Conservation (phyloP, 345 rosid genomes). For the Jatropha curcas region DNA sequence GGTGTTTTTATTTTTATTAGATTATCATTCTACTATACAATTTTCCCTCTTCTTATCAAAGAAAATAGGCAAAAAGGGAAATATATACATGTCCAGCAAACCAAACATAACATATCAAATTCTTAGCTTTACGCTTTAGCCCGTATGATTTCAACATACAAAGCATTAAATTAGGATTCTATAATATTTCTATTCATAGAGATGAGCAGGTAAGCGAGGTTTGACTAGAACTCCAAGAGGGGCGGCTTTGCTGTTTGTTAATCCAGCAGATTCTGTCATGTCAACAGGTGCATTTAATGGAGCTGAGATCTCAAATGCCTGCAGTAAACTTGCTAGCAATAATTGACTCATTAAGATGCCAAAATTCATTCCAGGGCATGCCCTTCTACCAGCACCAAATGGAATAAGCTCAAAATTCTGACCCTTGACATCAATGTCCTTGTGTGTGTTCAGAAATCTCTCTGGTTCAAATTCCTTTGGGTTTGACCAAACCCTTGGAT, state of each 20-base stretch:
- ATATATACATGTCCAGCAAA: too few species aligned
- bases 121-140: too few species aligned
- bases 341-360: slow-evolving; percentile 6
- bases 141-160: too few species aligned
- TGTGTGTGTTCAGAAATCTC: slow-evolving; percentile 4
- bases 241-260: slow-evolving; percentile 25
- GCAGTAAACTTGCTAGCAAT: slow-evolving; percentile 11
- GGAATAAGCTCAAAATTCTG: slow-evolving; percentile 19
- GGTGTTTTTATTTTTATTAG: too few species aligned
- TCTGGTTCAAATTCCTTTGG: slow-evolving; percentile 5
- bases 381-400: slow-evolving; percentile 20
- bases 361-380: slow-evolving; percentile 11
- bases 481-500: slow-evolving; percentile 9
- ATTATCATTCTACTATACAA: too few species aligned
- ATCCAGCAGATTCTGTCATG: slow-evolving; percentile 17
- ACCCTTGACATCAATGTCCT: slow-evolving; percentile 17
- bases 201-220: slow-evolving; percentile 19
- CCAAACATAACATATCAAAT: too few species aligned
- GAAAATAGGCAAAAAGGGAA: too few species aligned
- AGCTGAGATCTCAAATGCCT: slow-evolving; percentile 6
- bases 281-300: slow-evolving; percentile 14
- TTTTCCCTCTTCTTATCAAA: too few species aligned
- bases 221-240: slow-evolving; percentile 26
- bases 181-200: slow-evolving; percentile 6
- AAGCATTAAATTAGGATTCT: too few species aligned